Percentiles rank a stretch among this genome's conserved stretches.
Conservation (phyloP, 2,329 filamentous ascomycete genomes). For the Fusarium sp. region DNA sequence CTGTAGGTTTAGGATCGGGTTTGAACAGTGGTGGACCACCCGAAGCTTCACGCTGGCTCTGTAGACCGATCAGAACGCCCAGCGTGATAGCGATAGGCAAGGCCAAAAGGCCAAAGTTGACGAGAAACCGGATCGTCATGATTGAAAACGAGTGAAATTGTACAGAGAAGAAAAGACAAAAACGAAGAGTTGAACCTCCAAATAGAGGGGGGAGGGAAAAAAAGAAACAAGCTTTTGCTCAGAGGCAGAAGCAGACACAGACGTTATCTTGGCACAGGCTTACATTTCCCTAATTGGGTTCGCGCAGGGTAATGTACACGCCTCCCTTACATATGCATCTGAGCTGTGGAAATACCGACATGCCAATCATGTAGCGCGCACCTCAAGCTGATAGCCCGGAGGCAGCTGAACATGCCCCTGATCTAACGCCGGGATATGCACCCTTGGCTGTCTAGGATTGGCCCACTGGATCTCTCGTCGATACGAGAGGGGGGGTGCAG, state of each 20-base stretch:
- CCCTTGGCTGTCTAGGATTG: slow-evolving; percentile 14
- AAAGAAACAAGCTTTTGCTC: slow-evolving; percentile 18
- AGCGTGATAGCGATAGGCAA: slow-evolving; percentile 62
- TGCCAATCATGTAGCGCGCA: slow-evolving; percentile 26
- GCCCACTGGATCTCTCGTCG: slow-evolving; percentile 20
- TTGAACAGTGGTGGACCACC: slow-evolving; percentile 59
- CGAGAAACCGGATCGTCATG: slow-evolving; percentile 57
- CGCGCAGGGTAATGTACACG: background rate
- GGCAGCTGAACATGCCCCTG: slow-evolving; percentile 36
- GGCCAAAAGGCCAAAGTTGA: slow-evolving; percentile 62
- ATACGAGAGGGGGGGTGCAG: slow-evolving; percentile 23
- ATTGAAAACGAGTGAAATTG: too few species aligned
- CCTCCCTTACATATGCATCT: slow-evolving; percentile 16
- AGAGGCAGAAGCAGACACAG: background rate
- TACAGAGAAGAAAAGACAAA: background rate
- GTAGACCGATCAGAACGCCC: slow-evolving; percentile 61
- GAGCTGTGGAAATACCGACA: slow-evolving; percentile 14
- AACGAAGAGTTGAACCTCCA: background rate
- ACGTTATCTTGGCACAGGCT: slow-evolving; percentile 15
- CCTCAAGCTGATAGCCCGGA: slow-evolving; percentile 19
- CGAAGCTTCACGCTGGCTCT: slow-evolving; percentile 55
- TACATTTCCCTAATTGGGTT: background rate
- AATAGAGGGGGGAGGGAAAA: background rate
- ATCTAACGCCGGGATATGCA: slow-evolving; percentile 21
- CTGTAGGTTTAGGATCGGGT: slow-evolving; percentile 26